A percentile compares a stretch with the other conserved stretches of the same genome.
phyloP scores from a whole-genome alignment of 164 flowering plant genomes.

The Tinospora cordifolia region DNA sequence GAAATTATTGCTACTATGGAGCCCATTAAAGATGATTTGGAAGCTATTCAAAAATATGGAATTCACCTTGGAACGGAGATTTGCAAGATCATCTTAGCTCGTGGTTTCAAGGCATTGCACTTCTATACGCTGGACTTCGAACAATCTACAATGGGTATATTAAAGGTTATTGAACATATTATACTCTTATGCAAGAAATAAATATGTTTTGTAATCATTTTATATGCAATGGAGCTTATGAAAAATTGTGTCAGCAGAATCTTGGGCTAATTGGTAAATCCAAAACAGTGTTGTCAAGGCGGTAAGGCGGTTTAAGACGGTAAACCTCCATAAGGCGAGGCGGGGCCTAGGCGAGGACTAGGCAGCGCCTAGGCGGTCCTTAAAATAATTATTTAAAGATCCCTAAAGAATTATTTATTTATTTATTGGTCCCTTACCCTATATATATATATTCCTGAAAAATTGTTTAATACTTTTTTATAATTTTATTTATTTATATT shows the following conservation, averaged over 20 bases:
- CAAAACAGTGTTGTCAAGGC: too few species aligned
- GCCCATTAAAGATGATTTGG: constrained; percentile 93
- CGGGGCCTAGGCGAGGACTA: too few species aligned
- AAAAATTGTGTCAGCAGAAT: constrained; percentile 41
- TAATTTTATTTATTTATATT: too few species aligned
- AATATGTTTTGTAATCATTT: background rate
- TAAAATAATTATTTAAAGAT: too few species aligned
- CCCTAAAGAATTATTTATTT: too few species aligned
- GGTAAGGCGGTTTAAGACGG: too few species aligned
- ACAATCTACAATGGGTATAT: constrained; percentile 78
- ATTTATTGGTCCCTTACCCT: too few species aligned
- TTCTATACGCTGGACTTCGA: constrained; percentile 93
- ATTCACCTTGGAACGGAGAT: constrained; percentile 94
- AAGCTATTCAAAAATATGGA: constrained; percentile 85
- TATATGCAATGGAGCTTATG: constrained; percentile 1
- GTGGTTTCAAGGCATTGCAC: constrained; percentile 81
- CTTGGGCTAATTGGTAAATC: constrained; percentile 91
- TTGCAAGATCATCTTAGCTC: constrained; percentile 89
- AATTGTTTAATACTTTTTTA: too few species aligned
- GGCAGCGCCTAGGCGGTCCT: too few species aligned
- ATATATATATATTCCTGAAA: too few species aligned
- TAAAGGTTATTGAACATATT: constrained; percentile 43
- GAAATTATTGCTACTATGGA: constrained; percentile 80
- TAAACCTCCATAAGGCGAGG: too few species aligned
- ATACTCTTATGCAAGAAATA: constrained; percentile 6